phyloP scores from a whole-genome alignment of 768 basidiomycete genomes.

The Hypsizygus marmoreus region DNA sequence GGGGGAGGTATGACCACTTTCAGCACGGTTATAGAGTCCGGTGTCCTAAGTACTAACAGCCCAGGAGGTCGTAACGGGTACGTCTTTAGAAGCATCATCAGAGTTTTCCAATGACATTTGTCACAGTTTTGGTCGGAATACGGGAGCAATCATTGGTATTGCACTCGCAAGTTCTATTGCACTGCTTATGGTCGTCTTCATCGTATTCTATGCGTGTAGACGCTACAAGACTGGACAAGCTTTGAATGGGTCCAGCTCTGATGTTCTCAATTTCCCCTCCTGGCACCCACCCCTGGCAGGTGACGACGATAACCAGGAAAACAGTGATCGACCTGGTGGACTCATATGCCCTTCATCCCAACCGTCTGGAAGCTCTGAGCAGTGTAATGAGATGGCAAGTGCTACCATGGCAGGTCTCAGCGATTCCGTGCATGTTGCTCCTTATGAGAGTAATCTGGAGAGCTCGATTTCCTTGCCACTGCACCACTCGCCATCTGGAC shows the following conservation, averaged over 20 bases:
- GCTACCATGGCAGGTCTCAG: constrained; percentile 5
- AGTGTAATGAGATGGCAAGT: constrained; percentile 16
- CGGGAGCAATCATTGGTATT: constrained; percentile 40
- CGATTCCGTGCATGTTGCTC: constrained; percentile 5
- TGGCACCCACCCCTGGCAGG: constrained; percentile 36
- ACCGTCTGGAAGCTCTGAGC: constrained; percentile 14
- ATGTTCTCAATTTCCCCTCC: constrained; percentile 11
- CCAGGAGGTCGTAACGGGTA: constrained; percentile 24
- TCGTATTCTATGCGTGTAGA: constrained; percentile 34
- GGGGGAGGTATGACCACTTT: constrained; percentile 19
- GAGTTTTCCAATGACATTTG: not conserved
- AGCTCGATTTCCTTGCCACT: constrained; percentile 13
- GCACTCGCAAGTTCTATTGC: constrained; percentile 29
- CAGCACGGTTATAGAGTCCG: constrained; percentile 25
- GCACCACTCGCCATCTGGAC: constrained; percentile 21
- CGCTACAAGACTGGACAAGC: constrained; percentile 20
- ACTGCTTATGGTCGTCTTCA: constrained; percentile 29
- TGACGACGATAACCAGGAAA: constrained; percentile 26
- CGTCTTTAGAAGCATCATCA: not conserved
- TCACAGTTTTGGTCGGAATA: constrained; percentile 37
- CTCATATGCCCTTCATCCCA: constrained; percentile 13
- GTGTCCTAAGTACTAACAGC: constrained; percentile 32
- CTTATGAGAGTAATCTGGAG: constrained; percentile 23
- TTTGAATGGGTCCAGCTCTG: constrained; percentile 11
- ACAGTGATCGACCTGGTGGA: constrained; percentile 5